Conservation (phyloP, 2,329 filamentous ascomycete genomes). For the Alternaria solani region DNA sequence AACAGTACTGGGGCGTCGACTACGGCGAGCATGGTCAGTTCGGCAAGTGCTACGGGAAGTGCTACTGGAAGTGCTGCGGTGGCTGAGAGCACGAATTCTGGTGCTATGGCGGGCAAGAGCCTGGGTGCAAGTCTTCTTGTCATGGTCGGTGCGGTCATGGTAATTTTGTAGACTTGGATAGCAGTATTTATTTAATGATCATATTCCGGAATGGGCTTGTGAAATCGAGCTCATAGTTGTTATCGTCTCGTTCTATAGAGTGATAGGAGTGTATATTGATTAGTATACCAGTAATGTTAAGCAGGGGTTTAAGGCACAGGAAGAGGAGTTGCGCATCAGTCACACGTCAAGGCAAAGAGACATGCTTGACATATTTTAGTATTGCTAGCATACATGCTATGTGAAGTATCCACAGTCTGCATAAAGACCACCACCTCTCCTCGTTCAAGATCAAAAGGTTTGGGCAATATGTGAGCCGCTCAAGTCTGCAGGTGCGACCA, state of each 20-base stretch:
- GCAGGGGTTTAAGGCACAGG: not conserved
- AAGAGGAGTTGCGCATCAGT: not conserved
- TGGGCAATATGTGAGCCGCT: not conserved
- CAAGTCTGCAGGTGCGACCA: not conserved
- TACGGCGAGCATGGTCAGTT: not conserved
- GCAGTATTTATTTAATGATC: not conserved
- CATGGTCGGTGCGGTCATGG: not conserved
- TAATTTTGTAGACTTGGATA: not conserved
- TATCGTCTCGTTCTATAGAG: not conserved
- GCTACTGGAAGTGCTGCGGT: not conserved
- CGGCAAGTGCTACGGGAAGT: not conserved
- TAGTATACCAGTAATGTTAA: not conserved
- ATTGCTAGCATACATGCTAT: not conserved
- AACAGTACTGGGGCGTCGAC: not conserved
- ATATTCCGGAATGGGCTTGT: fast-evolving
- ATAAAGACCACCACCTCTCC: not conserved
- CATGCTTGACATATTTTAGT: no score
- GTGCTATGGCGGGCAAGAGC: not conserved
- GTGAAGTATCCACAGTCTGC: not conserved
- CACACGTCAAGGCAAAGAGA: not conserved
- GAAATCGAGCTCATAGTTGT: not conserved
- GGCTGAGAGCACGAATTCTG: not conserved
- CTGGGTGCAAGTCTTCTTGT: not conserved
- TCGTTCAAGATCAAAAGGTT: not conserved
- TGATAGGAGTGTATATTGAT: not conserved